Percentiles rank a stretch among this genome's conserved stretches.
Conservation (phyloP, 345 rosid species). For the Lumnitzera littorea region DNA sequence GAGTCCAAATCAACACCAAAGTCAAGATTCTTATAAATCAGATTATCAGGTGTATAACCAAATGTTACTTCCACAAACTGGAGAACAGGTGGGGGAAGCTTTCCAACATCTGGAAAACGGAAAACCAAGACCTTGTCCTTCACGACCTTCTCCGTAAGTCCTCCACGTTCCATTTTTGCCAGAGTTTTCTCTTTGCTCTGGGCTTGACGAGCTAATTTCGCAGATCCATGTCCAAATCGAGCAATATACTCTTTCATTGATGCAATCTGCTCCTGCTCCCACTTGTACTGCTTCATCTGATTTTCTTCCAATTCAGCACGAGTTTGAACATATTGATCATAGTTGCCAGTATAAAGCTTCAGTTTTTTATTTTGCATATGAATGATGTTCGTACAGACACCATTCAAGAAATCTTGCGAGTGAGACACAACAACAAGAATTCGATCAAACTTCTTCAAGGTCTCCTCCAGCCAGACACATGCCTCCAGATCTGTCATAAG, state of each 20-base stretch:
- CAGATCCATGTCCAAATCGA: constrained; percentile 97
- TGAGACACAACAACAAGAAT: constrained; percentile 94
- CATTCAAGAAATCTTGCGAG: constrained; percentile 95
- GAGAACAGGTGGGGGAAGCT: constrained; percentile 97
- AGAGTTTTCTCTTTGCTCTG: constrained; percentile 99
- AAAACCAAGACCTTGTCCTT: constrained; percentile 80
- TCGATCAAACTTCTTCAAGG: constrained; percentile 80
- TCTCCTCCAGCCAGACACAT: constrained; percentile 98
- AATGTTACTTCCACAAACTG: constrained; percentile 94
- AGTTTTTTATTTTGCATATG: constrained; percentile 91
- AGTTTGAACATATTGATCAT: constrained; percentile 93
- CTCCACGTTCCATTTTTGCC: constrained; percentile 99
- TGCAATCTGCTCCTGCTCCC: constrained; percentile 99
- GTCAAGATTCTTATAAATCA: constrained; percentile 77
- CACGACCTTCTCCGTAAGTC: constrained; percentile 78
- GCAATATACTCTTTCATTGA: constrained; percentile 99
- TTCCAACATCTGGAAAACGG: constrained; percentile 88
- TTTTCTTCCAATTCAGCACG: constrained; percentile 93
- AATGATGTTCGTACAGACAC: constrained; percentile 93
- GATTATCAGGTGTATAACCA: constrained; percentile 82
- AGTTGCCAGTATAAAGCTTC: constrained; percentile 85
- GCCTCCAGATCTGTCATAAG: constrained; percentile 85
- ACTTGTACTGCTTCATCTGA: constrained; percentile 97
- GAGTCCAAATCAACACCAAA: constrained; percentile 98
- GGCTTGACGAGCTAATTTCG: constrained; percentile 97